phyloP scores from a whole-genome alignment of 305 asterid species.

The Solanum hybrid region DNA sequence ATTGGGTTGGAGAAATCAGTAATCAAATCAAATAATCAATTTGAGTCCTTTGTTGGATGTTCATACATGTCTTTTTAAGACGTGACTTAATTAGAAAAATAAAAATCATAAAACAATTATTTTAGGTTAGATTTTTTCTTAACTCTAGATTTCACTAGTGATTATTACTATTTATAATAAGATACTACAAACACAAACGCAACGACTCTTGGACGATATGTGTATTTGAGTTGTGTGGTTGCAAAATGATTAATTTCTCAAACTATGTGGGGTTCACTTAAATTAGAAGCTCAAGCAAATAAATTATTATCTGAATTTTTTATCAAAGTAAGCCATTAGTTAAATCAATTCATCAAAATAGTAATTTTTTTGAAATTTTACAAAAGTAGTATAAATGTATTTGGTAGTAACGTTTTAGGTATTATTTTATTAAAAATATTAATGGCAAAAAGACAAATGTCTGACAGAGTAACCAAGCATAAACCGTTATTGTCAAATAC shows the following conservation, averaged over 20 bases:
- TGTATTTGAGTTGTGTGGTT: background rate
- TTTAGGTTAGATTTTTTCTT: background rate
- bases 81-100: background rate
- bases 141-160: background rate
- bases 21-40: background rate
- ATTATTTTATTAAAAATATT: too few species aligned
- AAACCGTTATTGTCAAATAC: too few species aligned
- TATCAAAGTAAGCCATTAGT: too few species aligned
- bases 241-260: background rate
- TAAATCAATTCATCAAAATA: too few species aligned
- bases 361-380: too few species aligned
- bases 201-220: background rate
- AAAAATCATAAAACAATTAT: background rate
- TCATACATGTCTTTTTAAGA: background rate
- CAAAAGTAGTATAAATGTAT: too few species aligned
- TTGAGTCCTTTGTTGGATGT: background rate
- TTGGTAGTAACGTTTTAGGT: too few species aligned
- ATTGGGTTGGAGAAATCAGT: background rate
- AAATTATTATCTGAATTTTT: too few species aligned
- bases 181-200: background rate
- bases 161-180: background rate
- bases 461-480: too few species aligned
- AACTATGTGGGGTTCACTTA: background rate
- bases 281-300: background rate
- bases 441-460: too few species aligned